These are phyloP conservation scores for Trametes meyenii DNA, from an alignment of 768 basidiomycete species.

Conservation along the genomic window DNA sequence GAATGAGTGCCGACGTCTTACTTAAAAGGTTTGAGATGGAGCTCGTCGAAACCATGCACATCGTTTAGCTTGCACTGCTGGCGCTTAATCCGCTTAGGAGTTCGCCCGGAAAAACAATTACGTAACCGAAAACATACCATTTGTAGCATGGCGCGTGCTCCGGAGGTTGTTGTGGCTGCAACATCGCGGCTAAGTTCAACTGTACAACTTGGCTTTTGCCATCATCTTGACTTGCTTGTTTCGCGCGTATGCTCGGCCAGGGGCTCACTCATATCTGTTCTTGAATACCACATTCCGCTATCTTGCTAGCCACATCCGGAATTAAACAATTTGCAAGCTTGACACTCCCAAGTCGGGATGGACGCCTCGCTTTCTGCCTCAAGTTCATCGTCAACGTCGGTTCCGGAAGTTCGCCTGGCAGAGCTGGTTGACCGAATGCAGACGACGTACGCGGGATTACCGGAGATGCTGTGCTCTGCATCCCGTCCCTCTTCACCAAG, in stretches of 20 bases:
- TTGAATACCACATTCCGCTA: neutral
- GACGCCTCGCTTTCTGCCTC: neutral
- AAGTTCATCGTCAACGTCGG: neutral
- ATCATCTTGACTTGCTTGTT: neutral
- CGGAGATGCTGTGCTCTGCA: constrained; percentile 38
- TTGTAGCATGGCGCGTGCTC: neutral
- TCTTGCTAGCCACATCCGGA: neutral
- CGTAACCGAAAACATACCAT: neutral
- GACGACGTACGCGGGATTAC: constrained; percentile 5
- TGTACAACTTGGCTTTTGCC: neutral
- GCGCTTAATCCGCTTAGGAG: neutral
- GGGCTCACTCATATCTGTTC: neutral
- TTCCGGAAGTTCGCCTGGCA: neutral
- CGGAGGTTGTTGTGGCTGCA: constrained; percentile 1
- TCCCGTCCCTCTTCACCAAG: constrained; percentile 39
- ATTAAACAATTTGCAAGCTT: too few relatives aligned
- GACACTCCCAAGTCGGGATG: neutral
- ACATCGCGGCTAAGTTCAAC: neutral
- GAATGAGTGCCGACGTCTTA: too few relatives aligned
- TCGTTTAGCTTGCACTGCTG: too few relatives aligned
- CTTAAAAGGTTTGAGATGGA: too few relatives aligned
- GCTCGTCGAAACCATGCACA: too few relatives aligned
- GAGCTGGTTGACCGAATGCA: constrained; percentile 6
- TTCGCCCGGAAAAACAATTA: neutral
- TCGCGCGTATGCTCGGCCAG: neutral